Base-by-base conservation (phyloP, 768 basidiomycete genomes). In the Rhizopogon roseolus region DNA sequence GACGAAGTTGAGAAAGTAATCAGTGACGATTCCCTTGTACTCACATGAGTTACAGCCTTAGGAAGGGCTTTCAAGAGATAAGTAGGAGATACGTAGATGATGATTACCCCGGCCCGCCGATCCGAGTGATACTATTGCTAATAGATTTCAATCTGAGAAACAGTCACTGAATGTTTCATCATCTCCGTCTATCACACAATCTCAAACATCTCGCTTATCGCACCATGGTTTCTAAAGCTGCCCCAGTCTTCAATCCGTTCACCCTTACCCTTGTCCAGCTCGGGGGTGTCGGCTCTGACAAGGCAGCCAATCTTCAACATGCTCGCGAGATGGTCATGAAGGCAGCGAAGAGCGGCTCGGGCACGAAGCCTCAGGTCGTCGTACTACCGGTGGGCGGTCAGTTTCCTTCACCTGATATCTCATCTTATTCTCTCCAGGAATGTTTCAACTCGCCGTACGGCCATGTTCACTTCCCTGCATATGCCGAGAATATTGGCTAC, bases 371-470 rank as follows among this genome's bases (percentile, higher is more conserved):
- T 14, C 82, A 90, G 63, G 61, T 95, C 11, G 81, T 97, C 54
- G 92, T 96, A 5, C 74, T 97, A 22, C 93, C 93, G 1, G 92
- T 92, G 61, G 56, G 85, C 59, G 42, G 17, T 22, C 22, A 13
- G 48, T 29, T 17, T 48, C 49, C 6, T 38, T 36, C 17, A 40
- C 52, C 8, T 36, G 28, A 17, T 43, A 29, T 43, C 51, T 34
- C 29, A 50, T 54, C 32, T 46, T 53, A 38, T 37, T 49, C 37
- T 49, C 32, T 27, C 29, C 55, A 91, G 91, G 92, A 90, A 80
- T 92, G 84, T 69, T 94, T 93, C 70, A 90, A 93, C 64, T 91
- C 88, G 4, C 90, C 90, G 0, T 93, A 93, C 60, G 89, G 90
- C 0, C 81, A 85, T 59, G 72, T 74, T 3, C 81, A 90, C 64